A percentile compares a stretch with the other conserved stretches of the same genome.
Evolutionary conservation across 1,284 basidiomycete genomes (phyloP).

Genomic region (Malassezia psittaci): DNA sequence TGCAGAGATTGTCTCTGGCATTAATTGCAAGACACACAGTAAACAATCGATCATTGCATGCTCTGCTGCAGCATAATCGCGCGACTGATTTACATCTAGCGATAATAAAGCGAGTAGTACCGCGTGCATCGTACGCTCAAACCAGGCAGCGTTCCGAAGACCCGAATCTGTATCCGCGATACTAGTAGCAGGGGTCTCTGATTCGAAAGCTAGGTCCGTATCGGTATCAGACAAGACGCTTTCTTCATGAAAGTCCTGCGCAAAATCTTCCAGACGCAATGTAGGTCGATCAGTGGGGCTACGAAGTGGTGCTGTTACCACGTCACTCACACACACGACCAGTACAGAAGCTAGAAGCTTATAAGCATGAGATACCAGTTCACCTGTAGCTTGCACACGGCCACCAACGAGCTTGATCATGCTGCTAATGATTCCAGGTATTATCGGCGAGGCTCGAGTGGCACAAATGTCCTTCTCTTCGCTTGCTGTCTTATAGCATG

Average conservation of each 20-base stretch:
- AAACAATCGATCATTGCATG: conserved; percentile 1
- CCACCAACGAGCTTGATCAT: conserved; percentile 3
- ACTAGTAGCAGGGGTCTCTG: background rate
- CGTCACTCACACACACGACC: conserved; percentile 9
- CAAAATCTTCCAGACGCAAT: conserved; percentile 9
- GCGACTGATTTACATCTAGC: background rate
- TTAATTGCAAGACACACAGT: background rate
- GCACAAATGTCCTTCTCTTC: background rate
- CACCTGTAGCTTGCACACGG: background rate
- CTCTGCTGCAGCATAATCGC: conserved; percentile 1
- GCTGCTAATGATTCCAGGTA: conserved; percentile 13
- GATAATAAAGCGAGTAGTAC: conserved; percentile 3
- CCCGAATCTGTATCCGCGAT: background rate
- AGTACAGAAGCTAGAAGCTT: conserved; percentile 2
- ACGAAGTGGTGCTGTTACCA: background rate
- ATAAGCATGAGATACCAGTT: background rate
- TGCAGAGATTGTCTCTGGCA: conserved; percentile 2
- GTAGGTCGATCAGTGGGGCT: background rate
- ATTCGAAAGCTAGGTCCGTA: background rate
- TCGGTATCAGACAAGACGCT: background rate
- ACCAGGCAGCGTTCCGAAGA: conserved; percentile 2
- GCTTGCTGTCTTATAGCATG: background rate
- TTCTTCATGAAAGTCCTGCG: background rate
- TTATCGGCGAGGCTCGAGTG: background rate
- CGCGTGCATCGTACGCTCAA: conserved; percentile 9